A percentile compares a stretch with the other conserved stretches of the same genome.
phyloP scores from a whole-genome alignment of 2,329 filamentous ascomycete genomes.

The Aspergillus latus region DNA sequence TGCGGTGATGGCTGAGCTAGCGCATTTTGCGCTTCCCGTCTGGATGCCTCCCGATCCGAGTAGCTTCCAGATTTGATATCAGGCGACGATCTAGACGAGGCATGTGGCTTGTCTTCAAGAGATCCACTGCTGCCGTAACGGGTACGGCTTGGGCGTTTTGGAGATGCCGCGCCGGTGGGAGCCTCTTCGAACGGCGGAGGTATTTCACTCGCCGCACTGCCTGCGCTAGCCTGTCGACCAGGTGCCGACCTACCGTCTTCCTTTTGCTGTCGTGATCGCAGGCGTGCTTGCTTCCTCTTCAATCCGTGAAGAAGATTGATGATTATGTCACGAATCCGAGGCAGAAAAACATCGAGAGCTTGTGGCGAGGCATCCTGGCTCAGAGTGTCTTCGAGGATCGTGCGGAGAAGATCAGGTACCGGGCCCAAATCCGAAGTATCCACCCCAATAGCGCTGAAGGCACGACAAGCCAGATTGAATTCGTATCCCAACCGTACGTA shows the following conservation, averaged over 20 bases:
- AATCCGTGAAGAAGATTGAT: conserved; percentile 94
- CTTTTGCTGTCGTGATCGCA: conserved; percentile 60
- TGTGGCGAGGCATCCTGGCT: conserved; percentile 94
- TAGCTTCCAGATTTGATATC: conserved; percentile 33
- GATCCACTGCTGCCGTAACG: conserved; percentile 43
- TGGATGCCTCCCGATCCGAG: conserved; percentile 41
- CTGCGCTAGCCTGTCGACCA: conserved; percentile 47
- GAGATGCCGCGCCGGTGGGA: conserved; percentile 31
- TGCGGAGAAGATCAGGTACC: conserved; percentile 84
- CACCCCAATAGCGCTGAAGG: conserved; percentile 95
- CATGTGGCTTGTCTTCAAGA: conserved; percentile 33
- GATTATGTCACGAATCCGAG: conserved; percentile 95
- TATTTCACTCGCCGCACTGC: conserved; percentile 47
- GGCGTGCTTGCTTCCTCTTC: conserved; percentile 93
- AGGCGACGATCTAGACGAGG: conserved; percentile 29
- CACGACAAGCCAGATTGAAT: conserved; percentile 97
- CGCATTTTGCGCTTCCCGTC: conserved; percentile 41
- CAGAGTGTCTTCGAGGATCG: conserved; percentile 90
- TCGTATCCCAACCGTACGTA: conserved; percentile 97
- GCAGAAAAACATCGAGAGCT: conserved; percentile 90
- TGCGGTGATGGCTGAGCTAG: conserved; percentile 66
- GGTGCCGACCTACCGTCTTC: conserved; percentile 46
- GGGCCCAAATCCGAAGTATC: conserved; percentile 93
- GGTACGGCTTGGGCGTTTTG: conserved; percentile 33
- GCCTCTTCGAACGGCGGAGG: conserved; percentile 48